A percentile compares a stretch with the other conserved stretches of the same genome.
phyloP scores from a whole-genome alignment of 1,139 yeast genomes.

The Debaryomyces psychrophilus region DNA sequence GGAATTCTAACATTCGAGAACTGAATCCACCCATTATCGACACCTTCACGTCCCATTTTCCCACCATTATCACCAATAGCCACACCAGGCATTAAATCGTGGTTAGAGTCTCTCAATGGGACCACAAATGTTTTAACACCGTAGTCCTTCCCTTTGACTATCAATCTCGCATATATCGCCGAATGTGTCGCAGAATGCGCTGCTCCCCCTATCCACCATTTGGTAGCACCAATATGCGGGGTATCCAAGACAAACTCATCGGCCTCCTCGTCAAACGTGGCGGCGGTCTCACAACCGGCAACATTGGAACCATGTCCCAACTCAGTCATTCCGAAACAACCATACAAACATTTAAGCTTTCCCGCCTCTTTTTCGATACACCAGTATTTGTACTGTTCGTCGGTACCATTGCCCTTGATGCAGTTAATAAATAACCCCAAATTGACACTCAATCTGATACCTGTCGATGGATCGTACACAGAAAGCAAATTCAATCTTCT shows the following conservation, averaged over 20 bases:
- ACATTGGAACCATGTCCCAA: slow-evolving; percentile 55
- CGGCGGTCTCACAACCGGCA: slow-evolving; percentile 50
- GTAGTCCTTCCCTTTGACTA: slow-evolving; percentile 48
- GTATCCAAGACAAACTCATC: slow-evolving; percentile 51
- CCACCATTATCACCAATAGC: slow-evolving; percentile 52
- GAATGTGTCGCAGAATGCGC: slow-evolving; percentile 53
- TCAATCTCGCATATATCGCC: slow-evolving; percentile 46
- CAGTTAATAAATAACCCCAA: slow-evolving; percentile 72
- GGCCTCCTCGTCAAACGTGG: slow-evolving; percentile 42
- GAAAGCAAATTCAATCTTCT: slow-evolving; percentile 57
- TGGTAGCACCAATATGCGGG: slow-evolving; percentile 54
- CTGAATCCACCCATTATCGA: slow-evolving; percentile 56
- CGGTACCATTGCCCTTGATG: slow-evolving; percentile 72
- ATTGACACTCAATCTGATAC: slow-evolving; percentile 58
- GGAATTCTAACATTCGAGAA: slow-evolving; percentile 50
- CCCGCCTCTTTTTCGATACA: slow-evolving; percentile 40
- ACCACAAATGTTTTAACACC: slow-evolving; percentile 54
- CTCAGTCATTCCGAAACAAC: slow-evolving; percentile 55
- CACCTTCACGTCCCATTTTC: slow-evolving; percentile 55
- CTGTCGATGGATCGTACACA: slow-evolving; percentile 63
- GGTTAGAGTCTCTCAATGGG: slow-evolving; percentile 50
- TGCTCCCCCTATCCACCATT: slow-evolving; percentile 58
- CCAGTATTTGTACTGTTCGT: slow-evolving; percentile 46
- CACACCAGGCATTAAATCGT: slow-evolving; percentile 48
- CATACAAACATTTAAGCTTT: slow-evolving; percentile 41